Percentiles rank a stretch among this genome's conserved stretches.
These are phyloP conservation scores for Colletotrichum lindemuthianum DNA, from an alignment of 2,329 filamentous ascomycete species.

Conservation along the genomic window DNA sequence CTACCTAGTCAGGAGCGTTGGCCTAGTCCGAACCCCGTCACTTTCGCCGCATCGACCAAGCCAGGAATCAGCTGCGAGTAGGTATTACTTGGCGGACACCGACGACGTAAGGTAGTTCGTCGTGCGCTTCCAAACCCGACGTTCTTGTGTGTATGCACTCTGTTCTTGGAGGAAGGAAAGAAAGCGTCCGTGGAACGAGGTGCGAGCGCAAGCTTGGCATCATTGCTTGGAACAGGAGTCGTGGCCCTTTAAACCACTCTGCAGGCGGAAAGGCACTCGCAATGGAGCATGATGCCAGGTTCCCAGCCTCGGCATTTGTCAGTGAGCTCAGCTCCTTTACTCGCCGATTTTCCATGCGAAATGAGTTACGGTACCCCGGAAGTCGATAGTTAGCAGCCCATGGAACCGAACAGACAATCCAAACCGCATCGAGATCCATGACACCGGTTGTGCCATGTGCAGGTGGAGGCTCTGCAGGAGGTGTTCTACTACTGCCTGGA, in stretches of 20 bases:
- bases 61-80: too few relatives aligned
- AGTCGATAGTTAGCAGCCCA: background rate
- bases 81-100: background rate
- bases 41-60: too few relatives aligned
- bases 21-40: too few relatives aligned
- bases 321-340: too few relatives aligned
- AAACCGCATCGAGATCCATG: constrained; percentile 15
- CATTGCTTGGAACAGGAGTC: constrained; percentile 9
- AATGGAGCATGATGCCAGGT: background rate
- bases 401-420: background rate
- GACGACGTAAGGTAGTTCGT: constrained; percentile 4
- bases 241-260: constrained; percentile 10
- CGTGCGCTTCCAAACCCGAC: constrained; percentile 1
- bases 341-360: too few relatives aligned
- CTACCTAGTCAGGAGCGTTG: too few relatives aligned
- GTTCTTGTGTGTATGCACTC: constrained; percentile 1
- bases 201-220: constrained; percentile 3
- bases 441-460: background rate
- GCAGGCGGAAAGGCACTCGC: background rate
- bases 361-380: background rate
- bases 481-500: constrained; percentile 8
- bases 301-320: background rate
- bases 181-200: constrained; percentile 10
- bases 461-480: background rate
- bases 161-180: constrained; percentile 8